These are phyloP conservation scores for Camillea tinctor DNA, from an alignment of 2,329 filamentous ascomycete species.

Conservation along the genomic window DNA sequence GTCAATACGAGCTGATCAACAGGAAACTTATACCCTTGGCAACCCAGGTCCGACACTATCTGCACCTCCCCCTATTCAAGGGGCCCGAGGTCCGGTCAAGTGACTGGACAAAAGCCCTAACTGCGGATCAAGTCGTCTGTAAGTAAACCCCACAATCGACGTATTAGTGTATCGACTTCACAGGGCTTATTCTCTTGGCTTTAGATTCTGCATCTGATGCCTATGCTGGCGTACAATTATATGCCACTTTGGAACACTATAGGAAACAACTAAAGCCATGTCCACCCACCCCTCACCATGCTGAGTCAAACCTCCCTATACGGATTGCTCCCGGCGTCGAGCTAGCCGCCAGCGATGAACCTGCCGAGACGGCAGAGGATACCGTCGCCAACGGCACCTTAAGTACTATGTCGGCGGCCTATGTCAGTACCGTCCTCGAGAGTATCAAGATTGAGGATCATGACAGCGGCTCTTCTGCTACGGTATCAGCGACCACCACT, in stretches of 20 bases:
- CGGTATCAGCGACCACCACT: slow-evolving; percentile 1
- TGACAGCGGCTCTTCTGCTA: slow-evolving; percentile 2
- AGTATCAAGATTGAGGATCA: slow-evolving; percentile 25
- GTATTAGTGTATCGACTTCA: slow-evolving; percentile 9
- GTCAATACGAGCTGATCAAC: slow-evolving; percentile 58
- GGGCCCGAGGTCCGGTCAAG: slow-evolving; percentile 66
- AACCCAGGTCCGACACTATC: slow-evolving; percentile 65
- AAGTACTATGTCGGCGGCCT: slow-evolving; percentile 12
- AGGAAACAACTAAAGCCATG: slow-evolving; percentile 64
- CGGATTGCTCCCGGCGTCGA: slow-evolving; percentile 46
- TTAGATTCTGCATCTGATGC: slow-evolving; percentile 78
- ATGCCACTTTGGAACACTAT: slow-evolving; percentile 66
- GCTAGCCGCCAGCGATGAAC: slow-evolving; percentile 29
- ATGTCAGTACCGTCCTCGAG: slow-evolving; percentile 19
- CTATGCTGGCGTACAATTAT: slow-evolving; percentile 76
- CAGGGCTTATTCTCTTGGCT: slow-evolving; percentile 24
- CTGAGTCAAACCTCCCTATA: slow-evolving; percentile 66
- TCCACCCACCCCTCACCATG: slow-evolving; percentile 68
- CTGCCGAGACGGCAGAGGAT: slow-evolving; percentile 31
- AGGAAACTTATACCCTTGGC: slow-evolving; percentile 66
- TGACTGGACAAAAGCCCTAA: slow-evolving; percentile 69
- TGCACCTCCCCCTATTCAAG: slow-evolving; percentile 76
- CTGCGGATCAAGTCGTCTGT: slow-evolving; percentile 67
- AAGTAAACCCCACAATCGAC: slow-evolving; percentile 38
- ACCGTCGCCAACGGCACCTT: slow-evolving; percentile 19